These are phyloP conservation scores for Huntiella bhutanensis DNA, from an alignment of 2,329 filamentous ascomycete genomes.

Conservation along the genomic window DNA sequence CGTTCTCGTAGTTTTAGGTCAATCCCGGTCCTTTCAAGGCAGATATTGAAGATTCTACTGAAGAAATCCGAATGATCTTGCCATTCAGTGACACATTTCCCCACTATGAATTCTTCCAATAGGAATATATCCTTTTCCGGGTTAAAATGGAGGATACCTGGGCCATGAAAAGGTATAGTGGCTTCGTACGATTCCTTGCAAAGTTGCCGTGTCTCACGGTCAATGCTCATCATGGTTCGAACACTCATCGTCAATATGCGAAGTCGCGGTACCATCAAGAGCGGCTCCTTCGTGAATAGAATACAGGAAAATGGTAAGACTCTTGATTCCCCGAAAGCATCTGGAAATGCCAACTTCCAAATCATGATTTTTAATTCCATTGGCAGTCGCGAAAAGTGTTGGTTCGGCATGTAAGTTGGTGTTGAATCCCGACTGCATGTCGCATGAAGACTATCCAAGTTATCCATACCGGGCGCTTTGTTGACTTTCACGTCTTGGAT, in stretches of 20 bases:
- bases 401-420: neutral
- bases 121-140: slow-evolving; percentile 4
- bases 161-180: neutral
- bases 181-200: slow-evolving; percentile 1
- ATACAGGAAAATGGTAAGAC: neutral
- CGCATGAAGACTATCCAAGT: neutral
- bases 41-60: slow-evolving; percentile 5
- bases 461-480: neutral
- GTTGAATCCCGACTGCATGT: slow-evolving; percentile 3
- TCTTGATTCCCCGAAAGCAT: neutral
- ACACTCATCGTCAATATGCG: neutral
- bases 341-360: slow-evolving; percentile 8
- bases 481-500: neutral
- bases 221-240: slow-evolving; percentile 8
- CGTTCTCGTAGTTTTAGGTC: neutral
- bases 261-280: neutral
- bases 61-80: neutral
- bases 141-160: slow-evolving; percentile 1
- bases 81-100: neutral
- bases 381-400: slow-evolving; percentile 1
- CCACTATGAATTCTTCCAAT: neutral
- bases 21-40: neutral
- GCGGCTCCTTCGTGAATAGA: neutral
- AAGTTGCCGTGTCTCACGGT: slow-evolving; percentile 4
- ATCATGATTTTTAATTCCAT: slow-evolving; percentile 3